Conservation (phyloP, 75 land plant species). For the Selaginella moellendorffii region DNA sequence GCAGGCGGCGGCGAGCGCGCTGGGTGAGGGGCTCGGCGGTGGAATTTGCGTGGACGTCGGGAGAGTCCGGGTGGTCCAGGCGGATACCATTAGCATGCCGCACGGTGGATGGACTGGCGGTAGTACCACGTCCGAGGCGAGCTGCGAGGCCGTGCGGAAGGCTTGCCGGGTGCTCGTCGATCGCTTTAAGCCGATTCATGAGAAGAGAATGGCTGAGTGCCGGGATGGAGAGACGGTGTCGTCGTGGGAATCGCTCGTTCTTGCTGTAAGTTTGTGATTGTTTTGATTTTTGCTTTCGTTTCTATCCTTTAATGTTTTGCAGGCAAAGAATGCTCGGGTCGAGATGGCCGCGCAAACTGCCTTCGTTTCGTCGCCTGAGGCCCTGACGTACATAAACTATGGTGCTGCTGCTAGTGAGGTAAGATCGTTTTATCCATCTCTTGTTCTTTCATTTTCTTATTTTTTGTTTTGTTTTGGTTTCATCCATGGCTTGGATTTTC, state of each 20-base stretch:
- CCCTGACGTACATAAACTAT: conserved; percentile 50
- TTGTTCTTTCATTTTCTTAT: not conserved
- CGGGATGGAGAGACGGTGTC: conserved; percentile 35
- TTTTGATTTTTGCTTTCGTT: not conserved
- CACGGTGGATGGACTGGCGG: conserved; percentile 72
- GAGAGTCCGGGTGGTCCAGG: conserved; percentile 59
- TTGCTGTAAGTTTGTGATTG: not conserved
- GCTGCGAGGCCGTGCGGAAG: conserved; percentile 66
- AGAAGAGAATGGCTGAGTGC: conserved; percentile 20
- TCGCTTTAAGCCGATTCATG: conserved; percentile 44
- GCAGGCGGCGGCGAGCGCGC: conserved; percentile 57
- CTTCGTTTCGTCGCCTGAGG: conserved; percentile 33
- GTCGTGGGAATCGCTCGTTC: conserved; percentile 5
- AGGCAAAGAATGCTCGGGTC: conserved; percentile 33
- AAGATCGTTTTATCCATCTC: not conserved
- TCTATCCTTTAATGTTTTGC: no score
- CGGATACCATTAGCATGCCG: conserved; percentile 70
- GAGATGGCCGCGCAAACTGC: conserved; percentile 46
- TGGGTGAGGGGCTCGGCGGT: conserved; percentile 4
- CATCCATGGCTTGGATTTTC: not conserved
- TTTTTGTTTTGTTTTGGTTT: not conserved
- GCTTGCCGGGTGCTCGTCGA: conserved; percentile 61
- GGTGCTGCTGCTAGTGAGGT: conserved; percentile 86
- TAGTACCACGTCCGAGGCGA: conserved; percentile 87
- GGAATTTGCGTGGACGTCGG: no score